Evolutionary conservation across 768 basidiomycete species (phyloP).

Genomic region (Thelephora aurantiotincta): DNA sequence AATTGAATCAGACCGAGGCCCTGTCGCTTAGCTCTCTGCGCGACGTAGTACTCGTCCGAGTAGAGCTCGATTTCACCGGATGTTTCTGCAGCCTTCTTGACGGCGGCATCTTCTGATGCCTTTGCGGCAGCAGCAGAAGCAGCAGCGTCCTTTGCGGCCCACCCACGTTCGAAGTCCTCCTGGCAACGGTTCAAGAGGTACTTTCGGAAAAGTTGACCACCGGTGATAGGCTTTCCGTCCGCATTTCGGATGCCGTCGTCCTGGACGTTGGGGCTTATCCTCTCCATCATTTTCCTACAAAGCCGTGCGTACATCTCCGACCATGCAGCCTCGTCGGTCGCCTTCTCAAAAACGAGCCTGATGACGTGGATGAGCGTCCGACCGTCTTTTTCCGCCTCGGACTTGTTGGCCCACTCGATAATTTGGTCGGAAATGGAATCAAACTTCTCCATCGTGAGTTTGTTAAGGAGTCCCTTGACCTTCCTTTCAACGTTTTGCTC

Average conservation of each 20-base stretch:
- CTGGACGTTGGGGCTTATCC: conserved; percentile 74
- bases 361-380: conserved; percentile 93
- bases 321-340: conserved; percentile 90
- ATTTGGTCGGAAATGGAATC: conserved; percentile 93
- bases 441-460: conserved; percentile 93
- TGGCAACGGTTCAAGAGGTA: conserved; percentile 95
- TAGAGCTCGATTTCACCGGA: conserved; percentile 57
- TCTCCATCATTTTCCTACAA: conserved; percentile 92
- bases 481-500: conserved; percentile 86
- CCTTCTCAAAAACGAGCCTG: conserved; percentile 92
- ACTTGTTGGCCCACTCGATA: conserved; percentile 89
- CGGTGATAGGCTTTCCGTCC: conserved; percentile 82
- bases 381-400: conserved; percentile 83
- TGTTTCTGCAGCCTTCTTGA: conserved; percentile 51
- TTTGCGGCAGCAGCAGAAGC: conserved; percentile 79
- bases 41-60: conserved; percentile 89
- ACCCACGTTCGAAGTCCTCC: conserved; percentile 94
- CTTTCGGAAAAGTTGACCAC: conserved; percentile 91
- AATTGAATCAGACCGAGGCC: conserved; percentile 96
- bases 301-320: conserved; percentile 96
- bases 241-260: conserved; percentile 74
- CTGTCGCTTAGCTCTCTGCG: conserved; percentile 93
- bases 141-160: conserved; percentile 79
- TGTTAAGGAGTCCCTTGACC: conserved; percentile 86
- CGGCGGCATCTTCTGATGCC: conserved; percentile 73